Evolutionary conservation across 306 rosid species (phyloP).

Genomic region (Heteromeles arbutifolia): DNA sequence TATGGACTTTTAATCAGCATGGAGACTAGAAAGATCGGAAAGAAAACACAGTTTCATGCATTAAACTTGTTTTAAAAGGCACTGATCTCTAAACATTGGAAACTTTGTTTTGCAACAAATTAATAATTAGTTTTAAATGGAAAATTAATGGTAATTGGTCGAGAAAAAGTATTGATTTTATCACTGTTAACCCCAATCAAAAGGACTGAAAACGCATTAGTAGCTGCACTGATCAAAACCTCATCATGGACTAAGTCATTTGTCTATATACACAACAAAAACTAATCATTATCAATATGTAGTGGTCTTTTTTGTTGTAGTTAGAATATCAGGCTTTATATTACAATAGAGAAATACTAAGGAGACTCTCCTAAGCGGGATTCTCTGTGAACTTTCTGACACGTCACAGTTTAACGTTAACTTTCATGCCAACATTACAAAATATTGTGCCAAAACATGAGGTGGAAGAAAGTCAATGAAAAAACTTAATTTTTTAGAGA

Average conservation of each 20-base stretch:
- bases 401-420: too few species aligned
- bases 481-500: too few species aligned
- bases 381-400: too few species aligned
- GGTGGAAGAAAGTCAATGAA: too few species aligned
- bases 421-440: too few species aligned
- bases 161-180: too few species aligned
- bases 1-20: not conserved
- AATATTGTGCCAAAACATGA: too few species aligned
- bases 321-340: too few species aligned
- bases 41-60: not conserved
- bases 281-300: not conserved
- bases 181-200: not conserved
- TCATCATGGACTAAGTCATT: not conserved
- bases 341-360: too few species aligned
- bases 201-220: not conserved
- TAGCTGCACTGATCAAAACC: not conserved
- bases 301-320: too few species aligned
- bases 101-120: not conserved
- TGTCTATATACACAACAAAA: not conserved
- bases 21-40: not conserved
- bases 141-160: not conserved
- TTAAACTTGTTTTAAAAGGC: not conserved
- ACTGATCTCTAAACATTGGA: not conserved
- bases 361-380: too few species aligned
- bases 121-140: too few species aligned